These are phyloP conservation scores for Saccharomycopsis crataegensis DNA, from an alignment of 1,139 yeast genomes.

Conservation along the genomic window DNA sequence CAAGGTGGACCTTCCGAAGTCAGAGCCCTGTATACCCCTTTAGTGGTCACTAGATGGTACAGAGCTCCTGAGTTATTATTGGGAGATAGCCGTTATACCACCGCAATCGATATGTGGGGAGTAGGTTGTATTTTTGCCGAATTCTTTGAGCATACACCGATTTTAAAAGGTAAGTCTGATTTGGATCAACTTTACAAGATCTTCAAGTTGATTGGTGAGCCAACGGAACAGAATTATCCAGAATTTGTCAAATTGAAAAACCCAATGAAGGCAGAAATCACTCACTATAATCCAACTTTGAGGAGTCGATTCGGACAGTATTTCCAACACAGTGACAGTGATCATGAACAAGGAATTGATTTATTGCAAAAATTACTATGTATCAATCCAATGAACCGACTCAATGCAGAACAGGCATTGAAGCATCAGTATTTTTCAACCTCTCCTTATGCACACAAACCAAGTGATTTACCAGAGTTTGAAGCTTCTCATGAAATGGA, in stretches of 20 bases:
- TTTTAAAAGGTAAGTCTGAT: slow-evolving; percentile 79
- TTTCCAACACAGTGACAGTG: slow-evolving; percentile 22
- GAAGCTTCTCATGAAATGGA: slow-evolving; percentile 90
- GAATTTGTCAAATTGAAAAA: slow-evolving; percentile 61
- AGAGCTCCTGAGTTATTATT: slow-evolving; percentile 88
- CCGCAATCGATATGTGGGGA: slow-evolving; percentile 97
- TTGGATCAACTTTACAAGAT: slow-evolving; percentile 84
- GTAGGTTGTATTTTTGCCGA: slow-evolving; percentile 96
- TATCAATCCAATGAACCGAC: slow-evolving; percentile 62
- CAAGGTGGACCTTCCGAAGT: slow-evolving; percentile 57
- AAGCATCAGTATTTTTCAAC: slow-evolving; percentile 58
- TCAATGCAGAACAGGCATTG: slow-evolving; percentile 75
- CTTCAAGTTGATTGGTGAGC: slow-evolving; percentile 77
- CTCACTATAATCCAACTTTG: slow-evolving; percentile 45
- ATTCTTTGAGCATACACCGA: slow-evolving; percentile 72
- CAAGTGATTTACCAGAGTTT: slow-evolving; percentile 55
- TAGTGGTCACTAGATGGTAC: slow-evolving; percentile 96
- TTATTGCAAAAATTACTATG: slow-evolving; percentile 49
- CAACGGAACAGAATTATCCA: slow-evolving; percentile 59
- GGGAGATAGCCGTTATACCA: slow-evolving; percentile 81
- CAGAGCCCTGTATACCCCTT: slow-evolving; percentile 69
- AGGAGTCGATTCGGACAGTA: slow-evolving; percentile 40
- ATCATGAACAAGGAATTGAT: slow-evolving; percentile 25
- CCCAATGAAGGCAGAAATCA: slow-evolving; percentile 31
- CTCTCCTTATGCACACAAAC: slow-evolving; percentile 55